Conservation (phyloP, 169 alveolate genomes). For the Eimeria falciformis region DNA sequence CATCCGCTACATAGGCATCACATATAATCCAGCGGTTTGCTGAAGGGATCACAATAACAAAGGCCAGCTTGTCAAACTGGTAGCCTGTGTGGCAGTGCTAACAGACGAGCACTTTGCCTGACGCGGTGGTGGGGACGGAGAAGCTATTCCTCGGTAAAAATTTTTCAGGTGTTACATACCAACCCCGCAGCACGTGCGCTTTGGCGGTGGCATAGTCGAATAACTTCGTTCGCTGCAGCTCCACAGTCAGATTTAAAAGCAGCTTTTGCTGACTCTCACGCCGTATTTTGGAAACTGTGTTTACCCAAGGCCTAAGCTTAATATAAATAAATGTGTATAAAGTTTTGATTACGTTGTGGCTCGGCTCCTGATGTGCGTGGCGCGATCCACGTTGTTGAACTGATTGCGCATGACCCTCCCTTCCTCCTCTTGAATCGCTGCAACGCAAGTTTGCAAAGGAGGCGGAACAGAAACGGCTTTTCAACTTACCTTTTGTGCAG, state of each 20-base stretch:
- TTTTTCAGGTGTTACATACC: neutral
- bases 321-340: neutral
- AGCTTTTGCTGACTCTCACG: neutral
- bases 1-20: constrained; percentile 94
- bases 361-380: constrained; percentile 58
- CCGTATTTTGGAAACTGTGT: neutral
- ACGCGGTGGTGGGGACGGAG: neutral
- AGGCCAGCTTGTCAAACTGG: neutral
- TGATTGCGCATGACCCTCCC: constrained; percentile 88
- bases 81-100: too few relatives aligned
- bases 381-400: constrained; percentile 94
- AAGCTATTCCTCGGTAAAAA: neutral
- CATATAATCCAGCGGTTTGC: constrained; percentile 93
- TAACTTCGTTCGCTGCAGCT: constrained; percentile 51
- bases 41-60: constrained; percentile 52
- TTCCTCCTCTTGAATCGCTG: constrained; percentile 74
- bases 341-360: constrained; percentile 22
- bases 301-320: neutral
- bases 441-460: neutral
- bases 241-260: neutral
- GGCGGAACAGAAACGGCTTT: too few relatives aligned
- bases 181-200: constrained; percentile 56
- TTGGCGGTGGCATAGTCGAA: constrained; percentile 65
- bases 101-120: too few relatives aligned
- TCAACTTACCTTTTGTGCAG: too few relatives aligned